phyloP scores from a whole-genome alignment of 2,329 filamentous ascomycete species.

The Fusarium avenaceum region DNA sequence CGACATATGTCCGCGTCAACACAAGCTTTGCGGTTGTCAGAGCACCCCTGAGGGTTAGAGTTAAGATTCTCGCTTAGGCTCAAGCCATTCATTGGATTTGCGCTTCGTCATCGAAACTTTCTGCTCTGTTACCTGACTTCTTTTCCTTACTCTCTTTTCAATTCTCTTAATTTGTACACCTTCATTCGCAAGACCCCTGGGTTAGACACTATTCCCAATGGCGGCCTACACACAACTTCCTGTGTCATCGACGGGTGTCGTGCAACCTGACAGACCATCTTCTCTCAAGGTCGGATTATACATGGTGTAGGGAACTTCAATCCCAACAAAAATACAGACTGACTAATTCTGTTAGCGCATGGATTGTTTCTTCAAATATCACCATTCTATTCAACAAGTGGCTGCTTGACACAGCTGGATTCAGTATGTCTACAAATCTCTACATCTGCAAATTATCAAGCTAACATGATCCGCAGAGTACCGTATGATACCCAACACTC shows the following conservation, averaged over 20 bases:
- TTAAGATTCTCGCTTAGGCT: not conserved
- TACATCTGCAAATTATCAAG: accelerated
- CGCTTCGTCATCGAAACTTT: not conserved
- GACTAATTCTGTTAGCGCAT: not conserved
- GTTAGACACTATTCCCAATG: not conserved
- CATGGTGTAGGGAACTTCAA: constrained; percentile 10
- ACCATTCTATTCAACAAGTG: constrained; percentile 28
- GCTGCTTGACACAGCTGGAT: constrained; percentile 21
- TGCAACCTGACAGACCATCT: not conserved
- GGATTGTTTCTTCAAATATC: constrained; percentile 17
- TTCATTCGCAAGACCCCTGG: not conserved
- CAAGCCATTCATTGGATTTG: not conserved
- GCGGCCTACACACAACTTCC: not conserved
- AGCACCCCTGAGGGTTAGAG: not conserved
- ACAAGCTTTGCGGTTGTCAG: not conserved
- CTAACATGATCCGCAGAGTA: constrained; percentile 16
- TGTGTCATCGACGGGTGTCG: not conserved
- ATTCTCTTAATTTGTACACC: too few relatives aligned
- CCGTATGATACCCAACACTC: not conserved
- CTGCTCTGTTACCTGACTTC: not conserved
- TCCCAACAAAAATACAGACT: too few relatives aligned
- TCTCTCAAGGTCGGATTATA: constrained; percentile 6
- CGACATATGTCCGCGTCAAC: not conserved
- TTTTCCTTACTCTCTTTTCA: not conserved
- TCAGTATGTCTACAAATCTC: constrained; percentile 3